phyloP scores from a whole-genome alignment of 108 stramenopile genomes.

The Cyclotella sp. region DNA sequence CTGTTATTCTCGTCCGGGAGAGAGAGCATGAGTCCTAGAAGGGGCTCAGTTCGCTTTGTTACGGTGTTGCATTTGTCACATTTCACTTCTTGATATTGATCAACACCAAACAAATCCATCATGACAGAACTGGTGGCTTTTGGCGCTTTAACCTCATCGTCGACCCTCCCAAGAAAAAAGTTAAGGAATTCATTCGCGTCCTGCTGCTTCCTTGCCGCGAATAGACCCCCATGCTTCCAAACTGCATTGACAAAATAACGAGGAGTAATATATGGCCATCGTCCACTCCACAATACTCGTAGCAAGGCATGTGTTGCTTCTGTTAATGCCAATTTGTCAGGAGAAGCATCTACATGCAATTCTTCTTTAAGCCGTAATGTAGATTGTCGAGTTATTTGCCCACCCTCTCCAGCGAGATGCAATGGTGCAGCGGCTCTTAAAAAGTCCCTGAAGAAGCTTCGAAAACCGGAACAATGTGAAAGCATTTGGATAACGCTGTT shows the following conservation, averaged over 20 bases:
- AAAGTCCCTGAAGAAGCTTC: slow-evolving; percentile 47
- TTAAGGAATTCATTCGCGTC: slow-evolving; percentile 86
- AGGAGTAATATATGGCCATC: slow-evolving; percentile 45
- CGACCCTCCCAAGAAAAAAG: slow-evolving; percentile 48
- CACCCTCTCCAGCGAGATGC: slow-evolving; percentile 42
- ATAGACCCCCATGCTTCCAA: slow-evolving; percentile 58
- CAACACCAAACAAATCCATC: slow-evolving; percentile 57
- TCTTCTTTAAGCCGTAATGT: slow-evolving; percentile 42
- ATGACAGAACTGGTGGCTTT: slow-evolving; percentile 44
- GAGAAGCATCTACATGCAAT: slow-evolving; percentile 39
- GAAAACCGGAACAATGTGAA: slow-evolving; percentile 54
- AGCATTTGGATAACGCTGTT: slow-evolving; percentile 80
- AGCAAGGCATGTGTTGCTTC: slow-evolving; percentile 56
- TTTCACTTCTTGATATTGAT: slow-evolving; percentile 53
- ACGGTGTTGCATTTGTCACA: slow-evolving; percentile 50
- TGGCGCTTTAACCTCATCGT: slow-evolving; percentile 48
- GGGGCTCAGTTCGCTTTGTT: slow-evolving; percentile 49
- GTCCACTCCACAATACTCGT: slow-evolving; percentile 52
- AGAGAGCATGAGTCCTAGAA: slow-evolving; percentile 48
- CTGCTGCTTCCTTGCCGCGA: slow-evolving; percentile 68
- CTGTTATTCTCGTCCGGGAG: slow-evolving; percentile 30
- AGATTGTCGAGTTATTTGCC: slow-evolving; percentile 33
- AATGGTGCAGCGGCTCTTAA: slow-evolving; percentile 43
- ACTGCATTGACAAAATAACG: slow-evolving; percentile 62
- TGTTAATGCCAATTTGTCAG: slow-evolving; percentile 49